phyloP scores from a whole-genome alignment of 2,329 filamentous ascomycete species.

The Triangularia verruculosa region DNA sequence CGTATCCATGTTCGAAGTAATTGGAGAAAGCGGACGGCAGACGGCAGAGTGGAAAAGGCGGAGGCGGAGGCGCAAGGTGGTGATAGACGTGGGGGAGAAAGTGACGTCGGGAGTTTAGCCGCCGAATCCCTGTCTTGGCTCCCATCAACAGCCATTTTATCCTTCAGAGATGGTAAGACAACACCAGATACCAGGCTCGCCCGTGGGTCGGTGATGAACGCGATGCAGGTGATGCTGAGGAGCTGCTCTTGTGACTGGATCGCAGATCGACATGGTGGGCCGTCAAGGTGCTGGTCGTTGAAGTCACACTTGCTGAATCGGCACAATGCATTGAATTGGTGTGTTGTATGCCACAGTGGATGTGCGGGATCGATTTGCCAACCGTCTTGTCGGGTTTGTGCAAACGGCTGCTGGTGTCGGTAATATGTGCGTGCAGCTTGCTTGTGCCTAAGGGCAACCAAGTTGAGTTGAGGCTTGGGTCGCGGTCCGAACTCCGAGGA shows the following conservation, averaged over 20 bases:
- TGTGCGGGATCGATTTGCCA: constrained; percentile 1
- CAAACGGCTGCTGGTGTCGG: neutral
- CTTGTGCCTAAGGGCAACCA: neutral
- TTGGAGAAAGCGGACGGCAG: constrained; percentile 6
- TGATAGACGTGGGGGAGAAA: constrained; percentile 16
- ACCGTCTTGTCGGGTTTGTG: constrained; percentile 12
- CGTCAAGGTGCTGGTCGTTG: neutral
- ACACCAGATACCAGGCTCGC: constrained; percentile 14
- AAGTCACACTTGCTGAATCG: neutral
- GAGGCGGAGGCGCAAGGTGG: neutral
- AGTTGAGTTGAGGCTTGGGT: neutral
- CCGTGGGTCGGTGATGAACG: constrained; percentile 5
- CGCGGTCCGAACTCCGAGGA: neutral
- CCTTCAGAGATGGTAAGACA: neutral
- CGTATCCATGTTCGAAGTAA: neutral
- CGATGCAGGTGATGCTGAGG: neutral
- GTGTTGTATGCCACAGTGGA: neutral
- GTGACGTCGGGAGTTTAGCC: constrained; percentile 22
- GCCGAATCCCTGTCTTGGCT: constrained; percentile 10
- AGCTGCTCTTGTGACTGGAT: neutral
- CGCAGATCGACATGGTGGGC: neutral
- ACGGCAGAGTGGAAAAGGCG: neutral
- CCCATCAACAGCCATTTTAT: constrained; percentile 10
- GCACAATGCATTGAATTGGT: neutral
- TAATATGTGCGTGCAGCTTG: neutral